phyloP scores from a whole-genome alignment of 352 stramenopile species.

The Phytophthora cryptogea region DNA sequence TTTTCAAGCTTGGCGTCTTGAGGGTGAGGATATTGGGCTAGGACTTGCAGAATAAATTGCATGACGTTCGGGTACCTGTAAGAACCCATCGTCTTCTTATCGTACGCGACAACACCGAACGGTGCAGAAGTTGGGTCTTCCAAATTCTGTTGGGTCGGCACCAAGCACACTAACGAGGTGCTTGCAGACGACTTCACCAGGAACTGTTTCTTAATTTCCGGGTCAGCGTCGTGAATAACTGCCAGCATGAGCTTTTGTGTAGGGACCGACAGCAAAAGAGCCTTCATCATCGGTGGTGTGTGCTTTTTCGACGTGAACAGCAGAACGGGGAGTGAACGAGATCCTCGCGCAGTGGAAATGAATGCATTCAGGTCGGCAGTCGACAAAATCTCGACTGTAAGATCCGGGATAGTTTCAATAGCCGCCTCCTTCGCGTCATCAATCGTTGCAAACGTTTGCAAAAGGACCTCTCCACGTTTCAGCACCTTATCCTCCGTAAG shows the following conservation, averaged over 20 bases:
- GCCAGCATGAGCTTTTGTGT: constrained; percentile 56
- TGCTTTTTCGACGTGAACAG: constrained; percentile 63
- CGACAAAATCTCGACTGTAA: constrained; percentile 48
- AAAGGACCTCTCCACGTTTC: constrained; percentile 43
- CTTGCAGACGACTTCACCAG: constrained; percentile 38
- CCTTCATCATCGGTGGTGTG: constrained; percentile 60
- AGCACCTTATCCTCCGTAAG: constrained; percentile 32
- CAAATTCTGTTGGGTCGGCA: constrained; percentile 38
- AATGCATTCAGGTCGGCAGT: constrained; percentile 63
- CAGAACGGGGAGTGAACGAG: constrained; percentile 57
- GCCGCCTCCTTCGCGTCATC: constrained; percentile 51
- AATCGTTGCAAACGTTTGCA: constrained; percentile 47
- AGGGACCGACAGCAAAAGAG: constrained; percentile 63
- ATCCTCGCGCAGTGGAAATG: constrained; percentile 39
- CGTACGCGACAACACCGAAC: constrained; percentile 68
- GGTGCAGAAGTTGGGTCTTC: constrained; percentile 35
- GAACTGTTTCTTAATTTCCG: constrained; percentile 71
- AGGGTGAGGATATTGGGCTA: constrained; percentile 69
- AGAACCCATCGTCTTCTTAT: constrained; percentile 70
- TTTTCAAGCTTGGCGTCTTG: constrained; percentile 27
- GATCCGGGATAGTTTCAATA: constrained; percentile 55
- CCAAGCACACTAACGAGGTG: constrained; percentile 53
- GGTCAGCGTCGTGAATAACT: constrained; percentile 56
- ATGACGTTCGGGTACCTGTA: constrained; percentile 72
- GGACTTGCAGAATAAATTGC: constrained; percentile 66